Conservation (phyloP, 257 asterid species). For the Cynanchum wilfordii region DNA sequence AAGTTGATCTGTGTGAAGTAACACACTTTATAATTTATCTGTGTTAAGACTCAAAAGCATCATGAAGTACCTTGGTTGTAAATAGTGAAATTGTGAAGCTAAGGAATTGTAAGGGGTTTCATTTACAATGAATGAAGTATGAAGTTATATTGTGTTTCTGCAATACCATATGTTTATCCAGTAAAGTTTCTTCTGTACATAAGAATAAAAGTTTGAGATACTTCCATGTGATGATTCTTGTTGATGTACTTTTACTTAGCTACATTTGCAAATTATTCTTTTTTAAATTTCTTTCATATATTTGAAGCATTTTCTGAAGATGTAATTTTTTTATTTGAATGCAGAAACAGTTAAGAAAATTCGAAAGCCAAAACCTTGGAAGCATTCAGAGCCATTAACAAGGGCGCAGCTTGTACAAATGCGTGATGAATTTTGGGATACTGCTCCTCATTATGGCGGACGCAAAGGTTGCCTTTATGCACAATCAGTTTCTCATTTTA, state of each 20-base stretch:
- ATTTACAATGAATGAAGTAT: not conserved
- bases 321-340: not conserved
- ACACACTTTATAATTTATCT: not conserved
- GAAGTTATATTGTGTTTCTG: not conserved
- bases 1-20: not conserved
- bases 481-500: not conserved
- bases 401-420: slow-evolving; percentile 64
- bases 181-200: not conserved
- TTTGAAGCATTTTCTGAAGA: not conserved
- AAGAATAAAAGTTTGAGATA: not conserved
- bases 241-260: not conserved
- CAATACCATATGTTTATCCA: not conserved
- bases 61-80: not conserved
- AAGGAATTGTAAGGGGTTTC: not conserved
- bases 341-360: slow-evolving; percentile 45
- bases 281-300: not conserved
- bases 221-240: not conserved
- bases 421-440: slow-evolving; percentile 86
- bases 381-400: slow-evolving; percentile 76
- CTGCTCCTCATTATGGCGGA: slow-evolving; percentile 92
- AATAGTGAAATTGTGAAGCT: not conserved
- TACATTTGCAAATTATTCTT: not conserved
- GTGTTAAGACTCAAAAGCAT: not conserved
- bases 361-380: slow-evolving; percentile 75
- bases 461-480: slow-evolving; percentile 44